Percentiles rank a stretch among this genome's conserved stretches.
These are phyloP conservation scores for Tylopilus subfusipes DNA, from an alignment of 768 basidiomycete species.

Conservation along the genomic window DNA sequence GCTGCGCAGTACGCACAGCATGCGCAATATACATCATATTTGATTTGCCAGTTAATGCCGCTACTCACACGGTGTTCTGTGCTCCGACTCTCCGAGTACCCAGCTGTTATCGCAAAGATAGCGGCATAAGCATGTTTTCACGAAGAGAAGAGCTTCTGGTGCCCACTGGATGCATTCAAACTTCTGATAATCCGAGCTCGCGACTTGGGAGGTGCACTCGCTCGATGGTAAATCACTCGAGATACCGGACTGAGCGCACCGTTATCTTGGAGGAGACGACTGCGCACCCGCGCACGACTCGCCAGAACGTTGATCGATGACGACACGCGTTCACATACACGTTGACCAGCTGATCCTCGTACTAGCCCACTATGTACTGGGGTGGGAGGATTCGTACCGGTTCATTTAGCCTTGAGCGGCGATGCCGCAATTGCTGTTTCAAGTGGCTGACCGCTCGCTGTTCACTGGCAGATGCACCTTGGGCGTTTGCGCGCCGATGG, in stretches of 20 bases:
- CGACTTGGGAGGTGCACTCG: background rate
- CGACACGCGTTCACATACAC: background rate
- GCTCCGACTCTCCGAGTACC: background rate
- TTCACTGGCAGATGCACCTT: no score
- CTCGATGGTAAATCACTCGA: background rate
- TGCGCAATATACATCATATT: background rate
- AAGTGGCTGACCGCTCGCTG: background rate
- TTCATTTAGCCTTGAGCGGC: background rate
- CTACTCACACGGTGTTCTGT: background rate
- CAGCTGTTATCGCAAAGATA: background rate
- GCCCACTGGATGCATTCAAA: background rate
- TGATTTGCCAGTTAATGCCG: background rate
- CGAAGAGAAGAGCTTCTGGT: background rate
- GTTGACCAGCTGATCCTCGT: slow-evolving; percentile 2
- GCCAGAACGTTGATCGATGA: background rate
- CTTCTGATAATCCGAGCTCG: background rate
- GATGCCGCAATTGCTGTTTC: background rate
- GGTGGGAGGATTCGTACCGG: background rate
- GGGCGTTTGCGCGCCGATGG: background rate
- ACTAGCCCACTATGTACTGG: background rate
- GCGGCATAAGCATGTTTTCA: background rate
- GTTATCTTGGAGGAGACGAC: background rate
- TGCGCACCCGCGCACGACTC: background rate
- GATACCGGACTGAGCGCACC: background rate
- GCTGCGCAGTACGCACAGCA: background rate